phyloP scores from a whole-genome alignment of 495 filamentous ascomycete genomes.

The Talaromyces ruber region DNA sequence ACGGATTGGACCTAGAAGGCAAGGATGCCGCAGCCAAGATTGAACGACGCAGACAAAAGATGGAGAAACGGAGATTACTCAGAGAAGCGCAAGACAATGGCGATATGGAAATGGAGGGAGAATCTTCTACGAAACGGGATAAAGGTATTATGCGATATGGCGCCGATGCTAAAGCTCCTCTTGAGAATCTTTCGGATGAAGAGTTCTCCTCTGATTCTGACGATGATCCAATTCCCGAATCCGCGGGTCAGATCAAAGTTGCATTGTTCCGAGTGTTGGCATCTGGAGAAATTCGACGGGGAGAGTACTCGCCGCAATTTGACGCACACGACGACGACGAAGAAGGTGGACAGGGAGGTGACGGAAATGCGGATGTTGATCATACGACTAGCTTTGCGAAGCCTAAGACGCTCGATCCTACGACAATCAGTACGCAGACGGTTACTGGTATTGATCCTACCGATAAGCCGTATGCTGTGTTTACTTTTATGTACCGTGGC shows the following conservation, averaged over 20 bases:
- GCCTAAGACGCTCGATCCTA: conserved; percentile 92
- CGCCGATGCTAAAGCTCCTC: conserved; percentile 58
- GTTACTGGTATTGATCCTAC: conserved; percentile 97
- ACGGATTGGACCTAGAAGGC: conserved; percentile 85
- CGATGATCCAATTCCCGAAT: conserved; percentile 86
- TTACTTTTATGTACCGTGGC: conserved; percentile 96
- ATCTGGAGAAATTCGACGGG: conserved; percentile 92
- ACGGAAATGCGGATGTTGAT: conserved; percentile 61
- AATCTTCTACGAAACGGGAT: conserved; percentile 30
- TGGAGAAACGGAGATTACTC: conserved; percentile 74
- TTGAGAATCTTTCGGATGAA: conserved; percentile 65
- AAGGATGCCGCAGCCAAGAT: conserved; percentile 82
- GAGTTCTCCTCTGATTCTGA: conserved; percentile 69
- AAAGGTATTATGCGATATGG: conserved; percentile 71
- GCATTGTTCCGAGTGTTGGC: conserved; percentile 93
- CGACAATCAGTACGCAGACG: conserved; percentile 94
- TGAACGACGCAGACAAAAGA: conserved; percentile 75
- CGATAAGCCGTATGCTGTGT: conserved; percentile 90
- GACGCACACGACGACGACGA: conserved; percentile 95
- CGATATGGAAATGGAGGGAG: conserved; percentile 42
- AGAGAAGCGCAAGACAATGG: conserved; percentile 46
- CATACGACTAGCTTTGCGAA: conserved; percentile 99
- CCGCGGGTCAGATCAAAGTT: conserved; percentile 96
- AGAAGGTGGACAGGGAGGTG: conserved; percentile 38
- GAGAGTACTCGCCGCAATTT: conserved; percentile 96